Base-by-base conservation (phyloP, 352 stramenopile species). In the Globisporangium solare region DNA sequence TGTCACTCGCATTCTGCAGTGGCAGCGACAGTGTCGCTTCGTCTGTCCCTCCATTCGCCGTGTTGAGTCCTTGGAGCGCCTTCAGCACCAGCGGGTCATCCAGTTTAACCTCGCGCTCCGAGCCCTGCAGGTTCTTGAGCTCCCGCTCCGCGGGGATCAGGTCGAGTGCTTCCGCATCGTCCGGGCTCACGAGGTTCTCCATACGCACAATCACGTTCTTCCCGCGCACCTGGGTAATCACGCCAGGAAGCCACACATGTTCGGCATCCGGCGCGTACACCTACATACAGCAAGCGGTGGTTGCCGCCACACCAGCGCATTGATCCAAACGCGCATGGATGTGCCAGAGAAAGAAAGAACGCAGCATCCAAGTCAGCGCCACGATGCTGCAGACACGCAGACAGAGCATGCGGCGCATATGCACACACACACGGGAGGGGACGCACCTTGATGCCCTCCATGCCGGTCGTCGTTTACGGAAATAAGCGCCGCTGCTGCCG, bases 211-310 rank as follows among this genome's bases (percentile, higher is more conserved):
- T 77, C 42, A 94, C 64, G 31, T 67, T 40, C 45, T 73, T 79
- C 15, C 76, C 78, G 32, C 58, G 68, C 40, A 73, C 68, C 45
- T 79, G 71, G 51, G 72, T 80, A 37, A 94, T 76, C 10, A 91
- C 80, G 31, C 74, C 84, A 1, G 84, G 84, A 6, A 94, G 70
- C 84, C 84, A 94, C 57, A 94, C 65, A 51, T 92, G 81, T 51
- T 89, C 80, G 10, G 60, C 60, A 50, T 94, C 84, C 11, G 84
- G 84, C 41, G 85, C 63, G 55, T 79, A 94, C 20, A 94, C 83
- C 84, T 90, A 72, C 32, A 31, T 90, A 72, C 32, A 31, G 6
- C 7, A 35, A 64, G n/a, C 4, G 24, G 11, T 2, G 24, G 35
- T 35, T 40, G n/a, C n/a, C 37, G 3, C 20, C 21, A 27, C 24